These are phyloP conservation scores for Nidula niveotomentosa DNA, from an alignment of 1,284 basidiomycete genomes.

Conservation along the genomic window DNA sequence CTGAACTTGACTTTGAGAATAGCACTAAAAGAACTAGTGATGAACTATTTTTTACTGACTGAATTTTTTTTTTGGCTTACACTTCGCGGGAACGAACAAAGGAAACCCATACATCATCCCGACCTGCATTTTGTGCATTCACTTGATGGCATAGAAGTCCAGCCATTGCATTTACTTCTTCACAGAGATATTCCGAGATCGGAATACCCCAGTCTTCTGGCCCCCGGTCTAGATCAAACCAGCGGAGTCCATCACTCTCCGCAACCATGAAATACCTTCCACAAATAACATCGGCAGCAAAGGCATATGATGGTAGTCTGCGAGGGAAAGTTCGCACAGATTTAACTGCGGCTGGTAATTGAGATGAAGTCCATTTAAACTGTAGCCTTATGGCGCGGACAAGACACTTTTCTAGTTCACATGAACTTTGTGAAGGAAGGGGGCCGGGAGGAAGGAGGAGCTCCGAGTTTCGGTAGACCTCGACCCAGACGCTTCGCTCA, in stretches of 20 bases:
- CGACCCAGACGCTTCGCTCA: conserved; percentile 17
- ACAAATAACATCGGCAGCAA: conserved; percentile 15
- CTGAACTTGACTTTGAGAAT: conserved; percentile 13
- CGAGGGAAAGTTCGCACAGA: conserved; percentile 12
- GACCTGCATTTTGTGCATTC: conserved; percentile 16
- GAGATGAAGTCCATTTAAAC: conserved; percentile 12
- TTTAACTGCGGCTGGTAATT: conserved; percentile 1
- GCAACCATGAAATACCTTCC: conserved; percentile 18
- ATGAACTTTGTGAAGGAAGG: conserved; percentile 7
- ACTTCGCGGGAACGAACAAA: conserved; percentile 13
- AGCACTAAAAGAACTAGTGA: conserved; percentile 5
- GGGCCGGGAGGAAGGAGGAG: conserved; percentile 14
- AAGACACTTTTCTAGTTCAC: conserved; percentile 13
- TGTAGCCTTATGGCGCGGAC: conserved; percentile 14
- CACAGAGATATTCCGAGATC: conserved; percentile 14
- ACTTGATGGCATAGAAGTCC: conserved; percentile 12
- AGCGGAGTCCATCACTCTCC: conserved; percentile 11
- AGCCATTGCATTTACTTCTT: conserved; percentile 8
- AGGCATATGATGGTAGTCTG: conserved; percentile 15
- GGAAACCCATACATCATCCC: conserved; percentile 15
- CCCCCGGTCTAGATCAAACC: conserved; percentile 18
- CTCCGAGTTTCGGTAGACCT: conserved; percentile 11
- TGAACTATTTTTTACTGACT: neutral
- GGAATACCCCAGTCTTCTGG: conserved; percentile 8
- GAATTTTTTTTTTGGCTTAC: conserved; percentile 5